Percentiles rank a stretch among this genome's conserved stretches.
These are phyloP conservation scores for Leccinum uliginosum DNA, from an alignment of 768 basidiomycete genomes.

Conservation along the genomic window DNA sequence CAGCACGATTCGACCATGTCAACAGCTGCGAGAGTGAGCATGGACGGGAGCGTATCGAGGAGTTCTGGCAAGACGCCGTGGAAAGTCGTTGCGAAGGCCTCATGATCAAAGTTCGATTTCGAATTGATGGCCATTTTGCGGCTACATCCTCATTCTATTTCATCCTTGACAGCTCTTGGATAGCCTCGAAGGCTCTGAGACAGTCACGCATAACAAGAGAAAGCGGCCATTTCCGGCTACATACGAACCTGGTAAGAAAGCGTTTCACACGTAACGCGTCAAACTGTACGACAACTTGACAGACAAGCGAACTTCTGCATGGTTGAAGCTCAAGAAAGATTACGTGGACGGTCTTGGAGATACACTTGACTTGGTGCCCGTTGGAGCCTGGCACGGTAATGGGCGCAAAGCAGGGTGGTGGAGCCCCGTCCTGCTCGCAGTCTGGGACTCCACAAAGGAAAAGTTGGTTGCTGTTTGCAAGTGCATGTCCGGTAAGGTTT, in stretches of 20 bases:
- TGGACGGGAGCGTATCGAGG: slow-evolving; percentile 59
- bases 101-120: slow-evolving; percentile 73
- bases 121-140: neutral
- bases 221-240: slow-evolving; percentile 76
- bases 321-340: slow-evolving; percentile 93
- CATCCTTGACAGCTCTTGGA: slow-evolving; percentile 56
- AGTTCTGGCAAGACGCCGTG: slow-evolving; percentile 73
- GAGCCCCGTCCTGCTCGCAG: slow-evolving; percentile 80
- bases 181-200: slow-evolving; percentile 39
- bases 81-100: slow-evolving; percentile 84
- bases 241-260: slow-evolving; percentile 64
- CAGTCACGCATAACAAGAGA: slow-evolving; percentile 34
- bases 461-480: slow-evolving; percentile 79
- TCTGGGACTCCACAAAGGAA: slow-evolving; percentile 62
- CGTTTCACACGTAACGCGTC: neutral
- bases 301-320: slow-evolving; percentile 81
- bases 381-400: slow-evolving; percentile 86
- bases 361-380: slow-evolving; percentile 64
- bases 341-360: slow-evolving; percentile 81
- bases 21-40: slow-evolving; percentile 62
- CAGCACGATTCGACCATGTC: slow-evolving; percentile 70
- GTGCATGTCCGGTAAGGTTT: slow-evolving; percentile 72
- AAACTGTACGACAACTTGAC: slow-evolving; percentile 7
- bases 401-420: slow-evolving; percentile 91
- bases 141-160: neutral